Evolutionary conservation across 2,329 filamentous ascomycete genomes (phyloP), one percentile per base, ranked within the genome.

Genomic region (Trichoderma simmonsii): DNA sequence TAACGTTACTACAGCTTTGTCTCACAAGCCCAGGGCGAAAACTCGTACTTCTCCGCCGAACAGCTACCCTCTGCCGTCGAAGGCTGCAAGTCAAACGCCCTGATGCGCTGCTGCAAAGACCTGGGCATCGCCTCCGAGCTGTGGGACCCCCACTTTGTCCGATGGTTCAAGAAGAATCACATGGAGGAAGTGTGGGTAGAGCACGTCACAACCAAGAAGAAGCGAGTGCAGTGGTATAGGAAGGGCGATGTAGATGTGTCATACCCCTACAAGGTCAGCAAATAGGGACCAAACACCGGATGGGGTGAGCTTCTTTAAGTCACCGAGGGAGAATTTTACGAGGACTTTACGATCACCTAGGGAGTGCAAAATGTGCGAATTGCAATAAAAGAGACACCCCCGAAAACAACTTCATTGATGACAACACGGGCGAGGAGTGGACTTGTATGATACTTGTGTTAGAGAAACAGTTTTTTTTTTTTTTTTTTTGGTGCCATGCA

Each of bases 31-130:
- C 92, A 96, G 75, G 96, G 96, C 79, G 96, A 98, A 82, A 95
- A 97, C 85, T 90, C 93, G 76, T 99, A 97, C 83, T 99, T 98
- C 84, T 90, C 89, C 76, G 88, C 93, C 39, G 95, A 98, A 76
- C 92, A 92, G 70, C 94, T 99, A 74, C 94, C 96, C 30, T 97
- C 95, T 1, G 95, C 96, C 9, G 95, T 95, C 73, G 96, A 99
- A 83, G 96, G 96, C 68, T 97, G 94, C 87, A 98, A 98, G 83
- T 97, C 94, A 74, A 99, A 99, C 80, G 96, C 96, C 14, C 87
- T 99, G 76, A 97, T 98, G 91, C 93, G 96, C 72, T 98, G 95
- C 87, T 98, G 96, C 86, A 99, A 99, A 85, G 96, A 99, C 81
- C 85, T 99, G 36, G 96, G 96, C 43, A 92, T 99, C 75, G 96